These are phyloP conservation scores for Globisporangium paddicum DNA, from an alignment of 352 stramenopile species.

Conservation along the genomic window DNA sequence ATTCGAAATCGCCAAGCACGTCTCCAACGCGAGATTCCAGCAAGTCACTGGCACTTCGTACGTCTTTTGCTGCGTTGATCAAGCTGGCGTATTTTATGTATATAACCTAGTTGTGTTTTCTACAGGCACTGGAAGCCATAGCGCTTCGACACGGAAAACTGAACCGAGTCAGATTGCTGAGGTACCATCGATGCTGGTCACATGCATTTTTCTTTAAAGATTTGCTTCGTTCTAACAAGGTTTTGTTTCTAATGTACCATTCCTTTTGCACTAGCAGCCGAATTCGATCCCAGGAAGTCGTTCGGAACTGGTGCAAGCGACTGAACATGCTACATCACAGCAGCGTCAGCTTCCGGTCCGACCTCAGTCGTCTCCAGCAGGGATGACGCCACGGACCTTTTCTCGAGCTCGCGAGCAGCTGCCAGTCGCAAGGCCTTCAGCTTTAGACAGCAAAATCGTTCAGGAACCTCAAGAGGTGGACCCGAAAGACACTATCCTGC, in stretches of 20 bases:
- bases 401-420: slow-evolving; percentile 11
- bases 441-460: neutral
- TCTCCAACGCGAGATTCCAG: slow-evolving; percentile 1
- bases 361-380: slow-evolving; percentile 49
- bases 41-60: slow-evolving; percentile 1
- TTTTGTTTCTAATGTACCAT: neutral
- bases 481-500: neutral
- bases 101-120: neutral
- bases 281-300: neutral
- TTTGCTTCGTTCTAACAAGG: neutral
- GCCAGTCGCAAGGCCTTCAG: neutral
- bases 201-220: neutral
- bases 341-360: slow-evolving; percentile 18
- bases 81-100: neutral
- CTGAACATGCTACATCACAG: neutral
- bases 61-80: neutral
- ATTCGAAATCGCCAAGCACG: slow-evolving; percentile 8
- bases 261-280: neutral
- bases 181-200: neutral
- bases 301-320: neutral
- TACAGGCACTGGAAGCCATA: slow-evolving; percentile 4
- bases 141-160: slow-evolving; percentile 6
- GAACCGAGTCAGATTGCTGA: neutral
- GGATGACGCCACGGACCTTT: slow-evolving; percentile 15
- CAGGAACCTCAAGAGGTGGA: neutral